These are phyloP conservation scores for Cyclaneusma minus DNA, from an alignment of 2,329 filamentous ascomycete species.

Conservation along the genomic window DNA sequence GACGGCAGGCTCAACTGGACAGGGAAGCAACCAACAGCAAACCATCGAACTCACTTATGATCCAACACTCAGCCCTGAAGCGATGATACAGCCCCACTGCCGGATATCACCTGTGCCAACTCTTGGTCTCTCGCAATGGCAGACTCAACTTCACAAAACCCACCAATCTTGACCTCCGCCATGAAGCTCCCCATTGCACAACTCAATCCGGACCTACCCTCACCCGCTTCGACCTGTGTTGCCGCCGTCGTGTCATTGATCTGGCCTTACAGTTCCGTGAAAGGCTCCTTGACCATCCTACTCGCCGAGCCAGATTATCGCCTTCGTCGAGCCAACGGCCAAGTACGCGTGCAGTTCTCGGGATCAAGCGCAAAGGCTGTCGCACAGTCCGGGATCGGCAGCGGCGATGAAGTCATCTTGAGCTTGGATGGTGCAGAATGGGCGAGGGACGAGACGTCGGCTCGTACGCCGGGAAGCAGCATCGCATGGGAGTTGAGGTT, in stretches of 20 bases:
- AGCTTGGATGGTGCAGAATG: conserved; percentile 55
- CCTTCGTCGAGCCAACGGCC: conserved; percentile 59
- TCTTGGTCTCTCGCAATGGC: conserved; percentile 8
- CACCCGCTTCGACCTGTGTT: conserved; percentile 30
- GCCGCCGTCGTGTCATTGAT: conserved; percentile 67
- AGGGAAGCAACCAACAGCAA: no score
- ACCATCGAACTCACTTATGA: no score
- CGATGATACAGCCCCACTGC: no score
- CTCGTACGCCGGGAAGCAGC: conserved; percentile 31
- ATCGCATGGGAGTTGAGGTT: conserved; percentile 46
- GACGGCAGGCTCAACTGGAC: no score
- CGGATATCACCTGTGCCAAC: no score
- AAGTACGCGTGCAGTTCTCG: conserved; percentile 64
- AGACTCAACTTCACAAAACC: conserved; percentile 3
- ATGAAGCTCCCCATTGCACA: conserved; percentile 37
- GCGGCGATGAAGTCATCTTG: conserved; percentile 61
- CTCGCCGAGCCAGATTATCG: conserved; percentile 77
- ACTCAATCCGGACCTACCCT: conserved; percentile 30
- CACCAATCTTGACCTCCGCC: conserved; percentile 6
- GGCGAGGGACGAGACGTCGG: conserved; percentile 19
- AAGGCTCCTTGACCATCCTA: conserved; percentile 58
- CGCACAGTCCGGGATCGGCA: conserved; percentile 51
- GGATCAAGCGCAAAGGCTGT: conserved; percentile 56
- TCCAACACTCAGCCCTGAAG: no score
- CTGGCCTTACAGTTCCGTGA: conserved; percentile 81